Evolutionary conservation across 441 rosid species (phyloP).

Genomic region (Populus hybrid): DNA sequence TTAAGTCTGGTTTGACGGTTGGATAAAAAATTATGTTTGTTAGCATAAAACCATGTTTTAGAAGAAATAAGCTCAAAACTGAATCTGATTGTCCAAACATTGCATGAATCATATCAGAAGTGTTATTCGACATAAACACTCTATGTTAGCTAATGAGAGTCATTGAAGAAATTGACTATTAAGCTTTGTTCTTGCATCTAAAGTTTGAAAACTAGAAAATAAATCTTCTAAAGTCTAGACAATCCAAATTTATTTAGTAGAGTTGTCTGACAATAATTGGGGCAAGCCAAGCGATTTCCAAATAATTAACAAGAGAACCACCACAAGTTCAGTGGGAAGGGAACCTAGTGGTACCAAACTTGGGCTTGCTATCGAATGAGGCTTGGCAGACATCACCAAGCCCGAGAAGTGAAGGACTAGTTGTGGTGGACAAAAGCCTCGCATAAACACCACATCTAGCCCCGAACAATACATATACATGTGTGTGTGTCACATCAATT

Average conservation of each 20-base stretch:
- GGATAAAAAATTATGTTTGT: no score
- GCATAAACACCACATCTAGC: background rate
- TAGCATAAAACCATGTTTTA: background rate
- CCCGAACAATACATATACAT: background rate
- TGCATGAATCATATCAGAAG: background rate
- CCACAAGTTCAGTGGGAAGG: background rate
- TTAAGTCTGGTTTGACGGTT: no score
- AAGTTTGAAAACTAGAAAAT: background rate
- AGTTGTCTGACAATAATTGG: background rate
- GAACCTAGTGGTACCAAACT: background rate
- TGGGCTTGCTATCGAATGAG: background rate
- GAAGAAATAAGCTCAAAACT: background rate
- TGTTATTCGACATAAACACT: background rate
- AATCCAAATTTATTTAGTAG: background rate
- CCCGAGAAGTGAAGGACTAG: background rate
- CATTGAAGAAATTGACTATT: background rate
- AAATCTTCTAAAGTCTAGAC: background rate
- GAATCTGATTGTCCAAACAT: background rate
- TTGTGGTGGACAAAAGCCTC: background rate
- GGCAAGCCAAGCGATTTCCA: background rate
- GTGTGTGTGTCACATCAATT: slow-evolving; percentile 1
- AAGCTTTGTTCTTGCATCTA: background rate
- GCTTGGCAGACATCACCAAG: background rate
- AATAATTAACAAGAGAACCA: background rate
- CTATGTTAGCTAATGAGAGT: background rate